A percentile compares a stretch with the other conserved stretches of the same genome.
phyloP scores from a whole-genome alignment of 2,329 filamentous ascomycete genomes.

The Chalaropsis ovoidea region DNA sequence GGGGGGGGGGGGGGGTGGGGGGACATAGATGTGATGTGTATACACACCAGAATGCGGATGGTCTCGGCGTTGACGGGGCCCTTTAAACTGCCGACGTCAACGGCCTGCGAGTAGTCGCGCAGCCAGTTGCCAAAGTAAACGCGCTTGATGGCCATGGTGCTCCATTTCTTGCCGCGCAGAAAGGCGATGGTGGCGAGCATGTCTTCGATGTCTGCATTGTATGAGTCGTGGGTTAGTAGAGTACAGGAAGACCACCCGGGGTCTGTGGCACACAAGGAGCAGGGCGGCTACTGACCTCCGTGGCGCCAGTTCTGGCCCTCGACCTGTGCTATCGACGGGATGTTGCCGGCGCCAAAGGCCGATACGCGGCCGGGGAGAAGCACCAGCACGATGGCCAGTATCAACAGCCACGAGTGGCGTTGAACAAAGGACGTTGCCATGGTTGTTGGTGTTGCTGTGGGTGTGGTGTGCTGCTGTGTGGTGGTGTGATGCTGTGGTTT shows the following conservation, averaged over 20 bases:
- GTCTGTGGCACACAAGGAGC: neutral
- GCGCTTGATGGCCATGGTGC: slow-evolving; percentile 63
- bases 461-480: neutral
- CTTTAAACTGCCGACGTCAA: slow-evolving; percentile 72
- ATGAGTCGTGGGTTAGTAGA: slow-evolving; percentile 1
- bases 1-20: neutral
- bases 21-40: neutral
- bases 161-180: slow-evolving; percentile 76
- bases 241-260: too few relatives aligned
- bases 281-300: slow-evolving; percentile 40
- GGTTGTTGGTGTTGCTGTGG: slow-evolving; percentile 28
- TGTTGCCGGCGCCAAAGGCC: slow-evolving; percentile 62
- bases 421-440: slow-evolving; percentile 44
- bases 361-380: slow-evolving; percentile 46
- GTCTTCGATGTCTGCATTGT: slow-evolving; percentile 59
- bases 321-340: slow-evolving; percentile 53
- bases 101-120: slow-evolving; percentile 72
- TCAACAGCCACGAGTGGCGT: slow-evolving; percentile 43
- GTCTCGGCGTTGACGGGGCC: slow-evolving; percentile 62
- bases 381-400: slow-evolving; percentile 45
- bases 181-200: slow-evolving; percentile 68
- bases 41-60: slow-evolving; percentile 57
- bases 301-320: slow-evolving; percentile 62
- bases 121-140: slow-evolving; percentile 84
- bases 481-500: neutral